phyloP scores from a whole-genome alignment of 805 yeast species.

The Metschnikowia chrysomelidarum region DNA sequence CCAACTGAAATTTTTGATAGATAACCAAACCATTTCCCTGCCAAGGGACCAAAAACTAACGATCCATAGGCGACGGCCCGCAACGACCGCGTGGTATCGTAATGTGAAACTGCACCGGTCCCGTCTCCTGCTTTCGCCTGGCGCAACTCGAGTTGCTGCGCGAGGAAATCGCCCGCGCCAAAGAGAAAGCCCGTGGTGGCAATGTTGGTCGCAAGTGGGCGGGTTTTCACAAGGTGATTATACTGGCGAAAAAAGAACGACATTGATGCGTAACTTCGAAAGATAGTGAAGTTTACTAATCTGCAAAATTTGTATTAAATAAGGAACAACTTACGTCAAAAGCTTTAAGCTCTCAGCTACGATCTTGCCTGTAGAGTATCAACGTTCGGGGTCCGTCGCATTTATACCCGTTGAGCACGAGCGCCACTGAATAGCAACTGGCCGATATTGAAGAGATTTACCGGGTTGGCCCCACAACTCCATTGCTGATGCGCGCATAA shows the following conservation, averaged over 20 bases:
- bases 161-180: conserved; percentile 73
- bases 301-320: no score
- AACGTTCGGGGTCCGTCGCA: no score
- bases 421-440: no score
- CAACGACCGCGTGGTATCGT: conserved; percentile 54
- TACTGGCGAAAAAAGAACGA: conserved; percentile 18
- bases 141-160: conserved; percentile 53
- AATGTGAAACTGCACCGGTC: conserved; percentile 18
- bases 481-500: no score
- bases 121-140: conserved; percentile 7
- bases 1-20: conserved; percentile 46
- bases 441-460: no score
- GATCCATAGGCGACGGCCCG: conserved; percentile 74
- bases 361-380: no score
- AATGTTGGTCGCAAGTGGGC: conserved; percentile 47
- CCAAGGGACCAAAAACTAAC: conserved; percentile 71
- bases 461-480: no score
- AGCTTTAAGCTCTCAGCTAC: no score
- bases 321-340: no score
- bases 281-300: no score
- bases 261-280: no score
- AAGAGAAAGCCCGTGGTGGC: conserved; percentile 55
- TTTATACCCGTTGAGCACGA: no score
- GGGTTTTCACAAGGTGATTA: conserved; percentile 26
- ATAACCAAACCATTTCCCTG: conserved; percentile 64